These are phyloP conservation scores for Blastomyces silverae DNA, from an alignment of 2,329 filamentous ascomycete species.

Conservation along the genomic window DNA sequence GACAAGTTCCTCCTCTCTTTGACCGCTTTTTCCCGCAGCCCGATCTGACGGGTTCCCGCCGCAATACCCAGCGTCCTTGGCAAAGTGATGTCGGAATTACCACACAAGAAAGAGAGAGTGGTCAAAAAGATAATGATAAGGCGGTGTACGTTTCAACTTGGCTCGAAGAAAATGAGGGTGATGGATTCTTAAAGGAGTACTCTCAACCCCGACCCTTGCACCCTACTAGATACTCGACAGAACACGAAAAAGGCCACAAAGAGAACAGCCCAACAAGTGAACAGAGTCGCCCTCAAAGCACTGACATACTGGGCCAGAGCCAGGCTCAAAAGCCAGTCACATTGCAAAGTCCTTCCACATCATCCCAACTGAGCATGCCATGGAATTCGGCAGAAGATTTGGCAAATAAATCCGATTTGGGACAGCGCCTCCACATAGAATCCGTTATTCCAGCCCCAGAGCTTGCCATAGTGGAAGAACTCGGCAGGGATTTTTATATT, in stretches of 20 bases:
- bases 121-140: neutral
- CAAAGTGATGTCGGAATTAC: neutral
- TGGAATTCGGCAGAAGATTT: conserved; percentile 21
- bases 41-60: neutral
- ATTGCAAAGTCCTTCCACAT: conserved; percentile 22
- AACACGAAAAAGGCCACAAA: neutral
- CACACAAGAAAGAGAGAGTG: neutral
- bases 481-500: neutral
- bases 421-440: too few relatives aligned
- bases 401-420: conserved; percentile 5
- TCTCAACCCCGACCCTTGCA: neutral
- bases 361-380: conserved; percentile 22
- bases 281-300: neutral
- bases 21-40: neutral
- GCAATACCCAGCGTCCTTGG: neutral
- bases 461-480: conserved; percentile 1
- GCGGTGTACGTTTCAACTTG: conserved; percentile 6
- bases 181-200: neutral
- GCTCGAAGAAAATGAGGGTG: conserved; percentile 1
- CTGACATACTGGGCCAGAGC: neutral
- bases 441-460: neutral
- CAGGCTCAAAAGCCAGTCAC: conserved; percentile 14
- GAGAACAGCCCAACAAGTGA: neutral
- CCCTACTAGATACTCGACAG: neutral
- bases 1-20: neutral